Percentiles rank a stretch among this genome's conserved stretches.
phyloP scores from a whole-genome alignment of 306 rosid species.

The Glycine soja region DNA sequence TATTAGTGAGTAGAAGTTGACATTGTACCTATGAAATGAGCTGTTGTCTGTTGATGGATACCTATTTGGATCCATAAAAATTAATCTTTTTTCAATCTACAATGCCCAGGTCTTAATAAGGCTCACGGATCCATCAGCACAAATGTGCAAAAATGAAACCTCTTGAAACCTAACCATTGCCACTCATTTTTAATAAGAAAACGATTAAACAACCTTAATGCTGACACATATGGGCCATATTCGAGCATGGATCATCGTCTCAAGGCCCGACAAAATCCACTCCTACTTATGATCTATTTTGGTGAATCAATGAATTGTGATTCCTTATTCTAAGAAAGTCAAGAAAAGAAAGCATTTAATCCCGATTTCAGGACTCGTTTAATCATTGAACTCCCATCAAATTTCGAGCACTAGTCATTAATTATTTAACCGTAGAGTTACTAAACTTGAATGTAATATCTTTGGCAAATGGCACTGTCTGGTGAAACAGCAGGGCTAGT shows the following conservation, averaged over 20 bases:
- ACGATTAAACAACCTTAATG: constrained; percentile 42
- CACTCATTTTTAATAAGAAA: constrained; percentile 37
- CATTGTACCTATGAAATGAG: constrained; percentile 55
- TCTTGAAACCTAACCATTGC: constrained; percentile 27
- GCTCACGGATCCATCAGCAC: constrained; percentile 3
- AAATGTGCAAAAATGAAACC: neutral
- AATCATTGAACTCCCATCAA: constrained; percentile 10
- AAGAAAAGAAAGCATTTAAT: constrained; percentile 13
- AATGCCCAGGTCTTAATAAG: neutral
- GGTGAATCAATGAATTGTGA: constrained; percentile 34
- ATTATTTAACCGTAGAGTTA: neutral
- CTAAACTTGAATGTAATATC: neutral
- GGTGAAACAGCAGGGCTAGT: neutral
- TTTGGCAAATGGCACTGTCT: neutral
- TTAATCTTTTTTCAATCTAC: neutral
- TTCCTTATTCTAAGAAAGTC: constrained; percentile 9
- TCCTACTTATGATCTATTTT: constrained; percentile 26
- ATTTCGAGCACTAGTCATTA: neutral
- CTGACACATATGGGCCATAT: constrained; percentile 49
- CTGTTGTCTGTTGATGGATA: constrained; percentile 54
- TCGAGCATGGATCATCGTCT: constrained; percentile 2
- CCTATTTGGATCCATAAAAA: constrained; percentile 45
- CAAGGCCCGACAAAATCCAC: constrained; percentile 40
- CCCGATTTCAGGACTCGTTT: neutral
- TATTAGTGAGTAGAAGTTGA: constrained; percentile 36